Base-by-base conservation (phyloP, 73 alveolate species). In the Paramecium biaurelia region DNA sequence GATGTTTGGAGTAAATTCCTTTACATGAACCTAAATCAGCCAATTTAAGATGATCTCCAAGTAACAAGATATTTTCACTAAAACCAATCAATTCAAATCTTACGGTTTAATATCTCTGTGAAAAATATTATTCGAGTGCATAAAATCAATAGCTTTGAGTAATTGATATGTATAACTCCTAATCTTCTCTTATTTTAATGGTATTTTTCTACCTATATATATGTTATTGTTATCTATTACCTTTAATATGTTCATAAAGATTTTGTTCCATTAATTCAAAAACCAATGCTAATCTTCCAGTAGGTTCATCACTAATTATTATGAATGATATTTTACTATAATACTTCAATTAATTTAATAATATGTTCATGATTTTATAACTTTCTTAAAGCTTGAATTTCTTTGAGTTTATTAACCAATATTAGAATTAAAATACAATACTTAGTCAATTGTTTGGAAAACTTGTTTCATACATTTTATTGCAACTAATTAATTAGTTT, bases 11-110 rank as follows among this genome's bases (percentile, higher is more conserved):
- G 85, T 96, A 93, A 14, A 97, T 95, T 24, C 99, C 99, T 93
- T 97, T 96, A 88, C 99, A 97, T 10, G 98, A 95, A 34, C 99
- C 99, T 79, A 97, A 97, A 90, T 97, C 99, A 0, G 99, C 99
- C 38, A 98, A 90, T 70, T 96, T 97, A 35, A 98, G 86, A 57
- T 89, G 88, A 35, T 96, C 97, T 15, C 95, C 98, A 12, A 82
- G 43, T 24, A 96, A 45, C 23, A 96, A 79, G 15, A 96, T 93
- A 45, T 96, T 96, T 59, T 95, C 98, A 47, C 97, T 93, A 67
- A 35, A 32, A 43, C 26, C 43, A 41, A 41, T 58, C 15, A 42
- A 68, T 43, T 10, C 11, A 58, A 63, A 28, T 45, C 34, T 72
- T 94, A 93, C 97, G 99, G 99, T 89, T 97, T 96, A 56, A 97